A percentile compares a stretch with the other conserved stretches of the same genome.
Evolutionary conservation across 2,329 filamentous ascomycete species (phyloP).

Genomic region (Madurella mycetomatis): DNA sequence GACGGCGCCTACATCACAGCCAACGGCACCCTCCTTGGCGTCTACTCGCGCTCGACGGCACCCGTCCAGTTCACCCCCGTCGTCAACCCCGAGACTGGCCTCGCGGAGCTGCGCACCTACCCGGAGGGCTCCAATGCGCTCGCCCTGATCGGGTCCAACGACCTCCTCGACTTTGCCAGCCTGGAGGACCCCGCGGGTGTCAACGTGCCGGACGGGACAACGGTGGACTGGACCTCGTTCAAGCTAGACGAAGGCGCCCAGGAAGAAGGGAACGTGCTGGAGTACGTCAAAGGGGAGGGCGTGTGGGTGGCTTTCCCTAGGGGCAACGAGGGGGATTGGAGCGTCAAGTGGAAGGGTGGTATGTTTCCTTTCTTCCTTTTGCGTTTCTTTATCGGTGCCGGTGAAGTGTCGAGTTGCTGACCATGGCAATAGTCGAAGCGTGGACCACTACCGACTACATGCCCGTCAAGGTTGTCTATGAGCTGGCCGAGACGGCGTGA

Average conservation of each 20-base stretch:
- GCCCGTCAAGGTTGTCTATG: conserved; percentile 32
- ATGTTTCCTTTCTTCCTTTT: conserved; percentile 16
- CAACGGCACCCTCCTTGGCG: conserved; percentile 31
- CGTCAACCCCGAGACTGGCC: conserved; percentile 25
- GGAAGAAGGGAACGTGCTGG: conserved; percentile 5
- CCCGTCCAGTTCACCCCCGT: conserved; percentile 29
- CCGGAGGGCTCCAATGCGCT: conserved; percentile 28
- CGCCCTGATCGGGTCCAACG: conserved; percentile 33
- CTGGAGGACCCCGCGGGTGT: conserved; percentile 31
- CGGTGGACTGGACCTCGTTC: conserved; percentile 35
- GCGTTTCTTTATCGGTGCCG: not conserved
- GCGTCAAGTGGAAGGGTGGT: conserved; percentile 37
- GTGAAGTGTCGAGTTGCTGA: not conserved
- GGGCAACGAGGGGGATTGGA: conserved; percentile 24
- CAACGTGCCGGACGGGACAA: conserved; percentile 25
- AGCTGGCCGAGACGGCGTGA: conserved; percentile 16
- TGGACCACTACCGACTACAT: conserved; percentile 32
- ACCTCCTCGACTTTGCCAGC: conserved; percentile 31
- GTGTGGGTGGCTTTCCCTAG: conserved; percentile 36
- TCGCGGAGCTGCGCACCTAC: conserved; percentile 36
- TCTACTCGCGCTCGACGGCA: conserved; percentile 28
- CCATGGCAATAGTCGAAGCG: conserved; percentile 20
- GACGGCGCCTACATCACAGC: conserved; percentile 33
- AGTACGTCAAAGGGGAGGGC: conserved; percentile 20
- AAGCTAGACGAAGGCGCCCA: conserved; percentile 22